Evolutionary conservation across 2,329 filamentous ascomycete species (phyloP).

Genomic region (Didymella pomorum): DNA sequence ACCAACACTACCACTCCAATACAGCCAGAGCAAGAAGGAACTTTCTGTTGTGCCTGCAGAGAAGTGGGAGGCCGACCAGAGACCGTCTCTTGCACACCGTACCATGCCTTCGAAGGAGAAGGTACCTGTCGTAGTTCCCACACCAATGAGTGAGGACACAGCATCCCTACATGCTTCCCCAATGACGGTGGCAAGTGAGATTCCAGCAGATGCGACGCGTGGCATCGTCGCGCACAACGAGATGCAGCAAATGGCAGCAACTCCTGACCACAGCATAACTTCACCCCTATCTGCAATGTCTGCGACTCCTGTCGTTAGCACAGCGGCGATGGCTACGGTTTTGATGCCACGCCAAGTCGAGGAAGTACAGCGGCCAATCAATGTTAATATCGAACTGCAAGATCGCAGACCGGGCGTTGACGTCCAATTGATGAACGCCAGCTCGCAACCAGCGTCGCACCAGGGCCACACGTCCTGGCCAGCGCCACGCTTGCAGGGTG

Average conservation of each 20-base stretch:
- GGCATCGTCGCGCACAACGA: constrained; percentile 9
- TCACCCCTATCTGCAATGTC: constrained; percentile 44
- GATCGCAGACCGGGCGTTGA: constrained; percentile 33
- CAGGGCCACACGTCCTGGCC: constrained; percentile 29
- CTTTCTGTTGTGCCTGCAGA: constrained; percentile 32
- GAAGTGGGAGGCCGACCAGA: constrained; percentile 39
- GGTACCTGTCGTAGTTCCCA: constrained; percentile 7
- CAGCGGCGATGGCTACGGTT: constrained; percentile 45
- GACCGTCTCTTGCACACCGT: constrained; percentile 21
- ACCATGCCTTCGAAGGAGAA: constrained; percentile 21
- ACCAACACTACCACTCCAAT: constrained; percentile 44
- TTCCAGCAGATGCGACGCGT: constrained; percentile 1
- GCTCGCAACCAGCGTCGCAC: constrained; percentile 28
- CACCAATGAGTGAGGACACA: constrained; percentile 1
- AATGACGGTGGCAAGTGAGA: constrained; percentile 7
- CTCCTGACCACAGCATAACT: constrained; percentile 25
- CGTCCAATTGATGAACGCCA: constrained; percentile 25
- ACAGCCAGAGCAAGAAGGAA: constrained; percentile 24
- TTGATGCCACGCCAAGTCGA: constrained; percentile 44
- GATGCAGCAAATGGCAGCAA: constrained; percentile 24
- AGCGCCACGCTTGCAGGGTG: constrained; percentile 24
- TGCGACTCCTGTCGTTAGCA: constrained; percentile 43
- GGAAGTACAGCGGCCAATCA: constrained; percentile 35
- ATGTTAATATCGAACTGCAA: constrained; percentile 45
- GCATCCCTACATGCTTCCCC: constrained; percentile 7